A percentile compares a stretch with the other conserved stretches of the same genome.
phyloP scores from a whole-genome alignment of 352 stramenopile genomes.

The Phytopythium sindhum region DNA sequence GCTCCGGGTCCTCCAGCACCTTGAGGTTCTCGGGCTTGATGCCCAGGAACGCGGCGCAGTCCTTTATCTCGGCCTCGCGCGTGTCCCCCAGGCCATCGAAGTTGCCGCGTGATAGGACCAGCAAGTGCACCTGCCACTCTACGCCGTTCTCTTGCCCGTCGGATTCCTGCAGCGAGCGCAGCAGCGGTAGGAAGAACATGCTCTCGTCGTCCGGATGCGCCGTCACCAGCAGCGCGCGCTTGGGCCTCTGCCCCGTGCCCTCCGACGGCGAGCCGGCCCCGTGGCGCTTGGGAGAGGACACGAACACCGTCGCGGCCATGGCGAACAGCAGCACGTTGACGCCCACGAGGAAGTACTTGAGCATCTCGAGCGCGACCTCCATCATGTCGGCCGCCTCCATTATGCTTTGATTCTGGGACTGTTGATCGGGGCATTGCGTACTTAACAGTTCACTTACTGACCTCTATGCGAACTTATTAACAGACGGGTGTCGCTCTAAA shows the following conservation, averaged over 20 bases:
- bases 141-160: conserved; percentile 6
- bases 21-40: conserved; percentile 42
- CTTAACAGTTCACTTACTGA: no score
- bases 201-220: conserved; percentile 97
- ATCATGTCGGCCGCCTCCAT: conserved; percentile 20
- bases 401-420: no score
- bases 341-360: conserved; percentile 59
- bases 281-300: conserved; percentile 7
- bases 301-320: conserved; percentile 32
- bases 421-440: no score
- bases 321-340: conserved; percentile 62
- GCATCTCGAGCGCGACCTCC: conserved; percentile 41
- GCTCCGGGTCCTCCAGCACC: conserved; percentile 72
- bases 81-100: conserved; percentile 88
- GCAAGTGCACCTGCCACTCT: conserved; percentile 67
- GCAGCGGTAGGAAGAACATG: conserved; percentile 96
- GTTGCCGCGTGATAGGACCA: conserved; percentile 92
- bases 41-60: conserved; percentile 50
- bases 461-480: conserved; percentile 9
- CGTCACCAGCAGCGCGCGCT: conserved; percentile 82
- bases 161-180: conserved; percentile 47
- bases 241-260: conserved; percentile 14
- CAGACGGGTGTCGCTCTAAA: neutral
- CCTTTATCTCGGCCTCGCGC: conserved; percentile 80
- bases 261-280: neutral